Conservation (phyloP, 202 grass and related monocot genomes). For the Miscanthus sacchariflorus region DNA sequence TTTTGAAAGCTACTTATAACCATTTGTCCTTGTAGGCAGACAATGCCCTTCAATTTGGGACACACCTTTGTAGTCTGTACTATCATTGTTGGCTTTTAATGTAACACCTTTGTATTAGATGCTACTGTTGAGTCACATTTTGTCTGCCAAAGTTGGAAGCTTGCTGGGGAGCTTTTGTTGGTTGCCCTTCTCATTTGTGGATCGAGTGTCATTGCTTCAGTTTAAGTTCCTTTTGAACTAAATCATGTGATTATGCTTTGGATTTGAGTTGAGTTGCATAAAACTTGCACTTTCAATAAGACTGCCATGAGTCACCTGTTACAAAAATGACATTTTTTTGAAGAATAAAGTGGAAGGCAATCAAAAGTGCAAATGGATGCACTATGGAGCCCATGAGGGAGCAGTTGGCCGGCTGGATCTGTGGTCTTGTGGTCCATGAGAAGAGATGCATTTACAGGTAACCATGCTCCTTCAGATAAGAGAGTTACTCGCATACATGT, state of each 20-base stretch:
- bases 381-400: slow-evolving; percentile 36
- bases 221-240: neutral
- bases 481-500: slow-evolving; percentile 42
- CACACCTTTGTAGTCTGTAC: slow-evolving; percentile 29
- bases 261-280: neutral
- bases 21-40: neutral
- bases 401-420: slow-evolving; percentile 42
- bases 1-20: neutral
- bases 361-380: slow-evolving; percentile 7
- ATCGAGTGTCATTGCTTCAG: neutral
- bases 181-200: neutral
- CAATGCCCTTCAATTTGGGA: slow-evolving; percentile 16
- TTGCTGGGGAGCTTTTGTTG: neutral
- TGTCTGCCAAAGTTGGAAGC: neutral
- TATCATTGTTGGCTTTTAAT: slow-evolving; percentile 12
- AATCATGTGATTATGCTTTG: neutral
- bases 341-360: neutral
- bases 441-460: slow-evolving; percentile 43
- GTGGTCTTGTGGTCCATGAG: slow-evolving; percentile 35
- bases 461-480: slow-evolving; percentile 20
- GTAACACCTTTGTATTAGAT: slow-evolving; percentile 9
- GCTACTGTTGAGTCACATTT: neutral
- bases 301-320: neutral
- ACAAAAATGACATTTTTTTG: neutral
- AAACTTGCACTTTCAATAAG: neutral